Conservation (phyloP, 352 stramenopile species). For the Pythium dissimile region DNA sequence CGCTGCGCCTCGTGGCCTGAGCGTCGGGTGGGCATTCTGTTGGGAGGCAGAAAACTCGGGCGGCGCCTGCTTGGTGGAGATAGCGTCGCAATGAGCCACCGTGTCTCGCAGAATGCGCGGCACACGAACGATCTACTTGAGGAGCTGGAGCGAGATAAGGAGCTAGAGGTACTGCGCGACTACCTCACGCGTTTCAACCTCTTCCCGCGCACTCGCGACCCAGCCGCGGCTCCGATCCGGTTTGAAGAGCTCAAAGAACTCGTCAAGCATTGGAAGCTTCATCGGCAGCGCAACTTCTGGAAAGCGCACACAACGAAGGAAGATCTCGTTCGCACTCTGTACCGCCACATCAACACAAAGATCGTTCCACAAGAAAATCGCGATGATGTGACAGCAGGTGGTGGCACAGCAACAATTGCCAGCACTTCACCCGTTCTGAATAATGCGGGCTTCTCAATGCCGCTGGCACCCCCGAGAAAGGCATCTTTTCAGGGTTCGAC, state of each 20-base stretch:
- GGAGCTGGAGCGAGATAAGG: slow-evolving; percentile 85
- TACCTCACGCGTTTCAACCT: slow-evolving; percentile 82
- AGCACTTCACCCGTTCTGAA: neutral
- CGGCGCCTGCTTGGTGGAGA: neutral
- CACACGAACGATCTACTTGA: slow-evolving; percentile 79
- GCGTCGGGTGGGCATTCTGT: too few relatives aligned
- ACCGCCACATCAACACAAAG: slow-evolving; percentile 87
- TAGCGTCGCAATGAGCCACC: slow-evolving; percentile 60
- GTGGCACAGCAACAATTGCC: neutral
- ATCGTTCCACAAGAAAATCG: slow-evolving; percentile 66
- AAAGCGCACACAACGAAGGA: slow-evolving; percentile 88
- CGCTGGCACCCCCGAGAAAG: slow-evolving; percentile 35
- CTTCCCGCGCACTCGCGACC: slow-evolving; percentile 73
- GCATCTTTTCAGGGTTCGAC: slow-evolving; percentile 21
- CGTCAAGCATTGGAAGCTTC: slow-evolving; percentile 88
- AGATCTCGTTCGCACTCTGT: slow-evolving; percentile 80
- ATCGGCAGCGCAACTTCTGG: slow-evolving; percentile 89
- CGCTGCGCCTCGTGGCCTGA: too few relatives aligned
- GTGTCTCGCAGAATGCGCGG: slow-evolving; percentile 74
- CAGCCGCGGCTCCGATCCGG: slow-evolving; percentile 70
- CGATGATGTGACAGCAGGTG: slow-evolving; percentile 28
- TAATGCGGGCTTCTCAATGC: neutral
- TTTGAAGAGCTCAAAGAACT: slow-evolving; percentile 91
- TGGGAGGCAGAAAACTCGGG: too few relatives aligned
- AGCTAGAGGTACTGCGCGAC: slow-evolving; percentile 79